Evolutionary conservation across 352 stramenopile genomes (phyloP), one percentile per base, ranked within the genome.

Genomic region (Phytophthora citrophthora): DNA sequence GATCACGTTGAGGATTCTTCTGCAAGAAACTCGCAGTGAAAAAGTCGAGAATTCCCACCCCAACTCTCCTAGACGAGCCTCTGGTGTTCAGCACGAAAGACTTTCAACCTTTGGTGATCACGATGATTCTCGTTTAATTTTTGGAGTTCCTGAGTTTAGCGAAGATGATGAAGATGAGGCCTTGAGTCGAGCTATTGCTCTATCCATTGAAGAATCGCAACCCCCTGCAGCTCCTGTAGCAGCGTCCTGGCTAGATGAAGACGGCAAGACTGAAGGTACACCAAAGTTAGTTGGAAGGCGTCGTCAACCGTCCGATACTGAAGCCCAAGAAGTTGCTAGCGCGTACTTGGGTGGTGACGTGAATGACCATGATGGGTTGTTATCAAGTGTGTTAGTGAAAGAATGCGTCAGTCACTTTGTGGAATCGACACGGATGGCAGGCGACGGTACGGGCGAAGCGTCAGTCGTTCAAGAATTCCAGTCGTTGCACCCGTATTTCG

Each of bases 341-440:
- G 67, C 76, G 26, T 88, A 90, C 47, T 43, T 90, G 18, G 46
- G 43, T 45, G 64, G 72, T 39, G 61, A 69, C n/a, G 39, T 86
- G 6, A 65, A 89, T 55, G 79, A 89, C 32, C 78, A 90, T 16
- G 79, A 90, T 27, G 79, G 74, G 2, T 26, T 90, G 6, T 64
- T 95, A 9, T 91, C 83, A 3, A 90, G 75, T 54, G 79, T 94
- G 5, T 56, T 96, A 5, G 83, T 96, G 10, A 82, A 93, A 44
- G 88, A 96, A 43, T 96, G 88, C 47, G 84, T 95, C 24, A 89
- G 70, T 47, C 88, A 96, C 50, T 93, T 96, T 61, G 80, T 93
- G 15, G 78, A 90, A 44, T 94, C 88, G 1, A 95, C 88, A 7
- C 72, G 77, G 24, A 81, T 93, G 39, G 88, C 87, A 26, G 73